Percentiles rank a stretch among this genome's conserved stretches.
Conservation (phyloP, 306 rosid species). For the Purshia tridentata region DNA sequence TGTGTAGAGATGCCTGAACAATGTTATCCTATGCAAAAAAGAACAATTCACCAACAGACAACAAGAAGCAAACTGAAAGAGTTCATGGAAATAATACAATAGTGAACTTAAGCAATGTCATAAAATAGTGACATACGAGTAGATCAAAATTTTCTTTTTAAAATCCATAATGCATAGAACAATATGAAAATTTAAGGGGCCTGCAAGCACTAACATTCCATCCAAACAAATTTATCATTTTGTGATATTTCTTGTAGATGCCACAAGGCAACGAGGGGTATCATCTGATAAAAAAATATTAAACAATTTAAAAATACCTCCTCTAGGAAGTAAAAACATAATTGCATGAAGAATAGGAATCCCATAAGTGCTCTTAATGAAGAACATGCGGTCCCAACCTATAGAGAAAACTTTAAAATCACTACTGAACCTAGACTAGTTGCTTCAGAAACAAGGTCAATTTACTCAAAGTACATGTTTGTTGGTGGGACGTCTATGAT, state of each 20-base stretch:
- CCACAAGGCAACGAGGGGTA: background rate
- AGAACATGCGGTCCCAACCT: background rate
- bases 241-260: background rate
- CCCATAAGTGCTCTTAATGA: background rate
- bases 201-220: background rate
- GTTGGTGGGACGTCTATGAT: background rate
- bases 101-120: background rate
- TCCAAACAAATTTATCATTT: background rate
- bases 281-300: background rate
- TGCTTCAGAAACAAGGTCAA: background rate
- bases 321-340: background rate
- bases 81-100: conserved; percentile 14
- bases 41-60: conserved; percentile 22
- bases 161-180: background rate
- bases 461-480: background rate
- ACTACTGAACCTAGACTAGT: background rate
- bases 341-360: background rate
- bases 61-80: conserved; percentile 11
- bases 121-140: background rate
- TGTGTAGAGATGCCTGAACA: conserved; percentile 60
- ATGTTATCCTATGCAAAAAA: conserved; percentile 55
- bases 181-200: background rate
- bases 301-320: background rate
- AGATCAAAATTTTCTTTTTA: background rate
- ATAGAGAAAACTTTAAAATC: background rate